Evolutionary conservation across 192 early-diverging fungal genomes (phyloP).

Genomic region (Gorgonomyces haynaldii): DNA sequence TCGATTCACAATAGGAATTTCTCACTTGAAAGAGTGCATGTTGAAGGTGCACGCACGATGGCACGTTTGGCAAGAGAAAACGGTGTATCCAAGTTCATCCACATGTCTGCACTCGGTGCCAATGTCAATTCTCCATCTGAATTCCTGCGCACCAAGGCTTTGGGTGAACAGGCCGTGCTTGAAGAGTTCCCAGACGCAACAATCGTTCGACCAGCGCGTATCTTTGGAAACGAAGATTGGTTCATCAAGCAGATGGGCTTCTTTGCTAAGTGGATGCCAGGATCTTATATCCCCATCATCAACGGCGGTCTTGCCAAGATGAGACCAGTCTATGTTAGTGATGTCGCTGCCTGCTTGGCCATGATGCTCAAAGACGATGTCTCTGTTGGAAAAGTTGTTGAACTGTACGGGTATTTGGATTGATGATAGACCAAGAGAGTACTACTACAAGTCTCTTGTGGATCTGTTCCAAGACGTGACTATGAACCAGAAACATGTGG

Average conservation of each 20-base stretch:
- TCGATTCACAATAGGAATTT: constrained; percentile 63
- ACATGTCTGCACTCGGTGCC: constrained; percentile 81
- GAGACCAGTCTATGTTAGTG: constrained; percentile 64
- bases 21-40: constrained; percentile 69
- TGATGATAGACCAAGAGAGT: constrained; percentile 50
- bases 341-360: constrained; percentile 78
- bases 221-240: constrained; percentile 87
- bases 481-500: constrained; percentile 45
- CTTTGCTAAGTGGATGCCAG: constrained; percentile 23
- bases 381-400: constrained; percentile 74
- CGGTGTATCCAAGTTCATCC: constrained; percentile 76
- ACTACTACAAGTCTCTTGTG: constrained; percentile 57
- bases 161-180: constrained; percentile 80
- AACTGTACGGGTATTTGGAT: constrained; percentile 64
- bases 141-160: constrained; percentile 79
- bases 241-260: constrained; percentile 84
- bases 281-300: constrained; percentile 39
- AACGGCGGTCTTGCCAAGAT: constrained; percentile 58
- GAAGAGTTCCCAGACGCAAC: constrained; percentile 85
- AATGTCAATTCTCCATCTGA: constrained; percentile 57
- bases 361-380: constrained; percentile 58
- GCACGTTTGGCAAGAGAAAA: constrained; percentile 67
- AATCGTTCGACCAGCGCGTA: constrained; percentile 79
- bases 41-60: constrained; percentile 67
- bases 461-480: constrained; percentile 57